Base-by-base conservation (phyloP, 345 rosid species). In the Jatropha curcas region DNA sequence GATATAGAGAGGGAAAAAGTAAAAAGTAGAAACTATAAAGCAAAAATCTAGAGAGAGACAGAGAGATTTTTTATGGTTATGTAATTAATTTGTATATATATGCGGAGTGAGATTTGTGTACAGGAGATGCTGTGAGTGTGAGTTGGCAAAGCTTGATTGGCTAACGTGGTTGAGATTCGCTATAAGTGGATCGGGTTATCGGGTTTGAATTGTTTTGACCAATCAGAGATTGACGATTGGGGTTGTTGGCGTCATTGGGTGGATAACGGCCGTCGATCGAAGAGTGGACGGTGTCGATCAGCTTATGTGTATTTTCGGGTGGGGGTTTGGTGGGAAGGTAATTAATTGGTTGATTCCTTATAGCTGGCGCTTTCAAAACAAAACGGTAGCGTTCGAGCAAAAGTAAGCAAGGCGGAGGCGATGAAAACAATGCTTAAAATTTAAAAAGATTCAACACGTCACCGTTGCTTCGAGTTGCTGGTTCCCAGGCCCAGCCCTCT, bases 201-300 rank as follows among this genome's bases (percentile, higher is more conserved):
- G 59, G 60, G 67, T 34, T 71, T 30, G 56, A 61, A 13, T 19
- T 22, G 52, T 16, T 41, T 51, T 72, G 70, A 41, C 83, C 80
- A 65, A 74, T 77, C 62, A 66, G 64, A 39, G 16, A 30, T 19
- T 22, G 14, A 20, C 46, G 53, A 28, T 39, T 4, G 68, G 73
- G 66, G 77, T 43, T 0, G 66, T 46, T 66, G 76, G 70, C 35
- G 78, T 46, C 33, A 30, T 22, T 24, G 55, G 72, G 58, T 11
- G 34, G 11, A 57, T 39, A 10, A 24, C 25, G 45, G 4, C 81
- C 65, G 80, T 76, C 10, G 74, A 57, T 55, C 2, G 3, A 0
- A 2, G 3, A 45, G 17, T 37, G 3, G 19, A 73, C 70, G 80
- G 75, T 31, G 6, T 0, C 1, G 55, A 34, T 19, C 35, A 14